Evolutionary conservation across 1,139 yeast genomes (phyloP).

Genomic region (Spathaspora sp.): DNA sequence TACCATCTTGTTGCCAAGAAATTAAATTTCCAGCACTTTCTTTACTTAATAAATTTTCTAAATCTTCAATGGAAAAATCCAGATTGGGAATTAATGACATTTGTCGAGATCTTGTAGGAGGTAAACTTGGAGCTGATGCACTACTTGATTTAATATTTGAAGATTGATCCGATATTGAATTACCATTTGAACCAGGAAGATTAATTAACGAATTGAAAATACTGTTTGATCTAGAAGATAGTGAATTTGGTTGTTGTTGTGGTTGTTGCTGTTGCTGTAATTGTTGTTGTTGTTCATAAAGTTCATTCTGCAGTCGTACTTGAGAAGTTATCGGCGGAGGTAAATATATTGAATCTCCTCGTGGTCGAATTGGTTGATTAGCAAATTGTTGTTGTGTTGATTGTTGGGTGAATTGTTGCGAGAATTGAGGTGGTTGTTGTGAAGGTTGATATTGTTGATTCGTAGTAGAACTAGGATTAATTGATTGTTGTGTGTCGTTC

Average conservation of each 20-base stretch:
- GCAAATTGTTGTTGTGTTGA: slow-evolving; percentile 10
- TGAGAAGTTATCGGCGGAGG: slow-evolving; percentile 29
- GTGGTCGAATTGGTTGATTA: slow-evolving; percentile 18
- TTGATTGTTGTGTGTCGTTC: slow-evolving; percentile 6
- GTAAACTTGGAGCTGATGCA: slow-evolving; percentile 9
- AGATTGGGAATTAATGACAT: slow-evolving; percentile 16
- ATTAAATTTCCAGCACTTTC: slow-evolving; percentile 40
- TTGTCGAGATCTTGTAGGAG: slow-evolving; percentile 17
- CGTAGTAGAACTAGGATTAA: slow-evolving; percentile 6
- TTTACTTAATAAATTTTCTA: slow-evolving; percentile 44
- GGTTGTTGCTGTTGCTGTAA: neutral
- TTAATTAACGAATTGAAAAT: slow-evolving; percentile 44
- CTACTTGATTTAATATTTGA: slow-evolving; percentile 1
- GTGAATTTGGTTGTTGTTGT: neutral
- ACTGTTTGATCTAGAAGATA: slow-evolving; percentile 34
- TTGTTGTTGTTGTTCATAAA: slow-evolving; percentile 10
- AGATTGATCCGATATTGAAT: slow-evolving; percentile 33
- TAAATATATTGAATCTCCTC: slow-evolving; percentile 32
- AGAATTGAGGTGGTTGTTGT: slow-evolving; percentile 9
- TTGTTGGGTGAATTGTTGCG: neutral
- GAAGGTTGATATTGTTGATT: slow-evolving; percentile 8
- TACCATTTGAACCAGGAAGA: slow-evolving; percentile 35
- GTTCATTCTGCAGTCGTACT: slow-evolving; percentile 14
- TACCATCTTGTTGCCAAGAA: slow-evolving; percentile 25
- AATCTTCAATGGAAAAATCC: slow-evolving; percentile 36